Evolutionary conservation across 2,329 filamentous ascomycete species (phyloP).

Genomic region (Pseudocercospora pini-densiflorae): DNA sequence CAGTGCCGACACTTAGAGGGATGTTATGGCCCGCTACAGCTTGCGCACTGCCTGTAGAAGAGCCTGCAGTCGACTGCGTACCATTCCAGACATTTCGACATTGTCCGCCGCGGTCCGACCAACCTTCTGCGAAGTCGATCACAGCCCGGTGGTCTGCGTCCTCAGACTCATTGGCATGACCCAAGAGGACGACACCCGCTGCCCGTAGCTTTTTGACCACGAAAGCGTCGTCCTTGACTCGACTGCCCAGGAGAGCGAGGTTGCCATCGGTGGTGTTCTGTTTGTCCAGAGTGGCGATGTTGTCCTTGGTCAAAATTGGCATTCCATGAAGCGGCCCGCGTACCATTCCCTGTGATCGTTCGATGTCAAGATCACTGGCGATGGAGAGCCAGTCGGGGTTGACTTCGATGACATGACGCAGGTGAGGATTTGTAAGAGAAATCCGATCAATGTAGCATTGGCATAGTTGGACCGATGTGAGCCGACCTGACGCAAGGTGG

Average conservation of each 20-base stretch:
- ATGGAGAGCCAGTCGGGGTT: constrained; percentile 14
- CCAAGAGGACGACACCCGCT: constrained; percentile 23
- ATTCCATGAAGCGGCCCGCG: constrained; percentile 47
- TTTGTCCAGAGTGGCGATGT: constrained; percentile 26
- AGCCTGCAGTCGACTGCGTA: constrained; percentile 15
- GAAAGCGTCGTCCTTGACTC: constrained; percentile 19
- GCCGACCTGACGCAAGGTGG: background rate
- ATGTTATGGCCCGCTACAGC: constrained; percentile 15
- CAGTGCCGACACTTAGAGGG: constrained; percentile 33
- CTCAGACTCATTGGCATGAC: constrained; percentile 25
- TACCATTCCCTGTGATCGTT: constrained; percentile 40
- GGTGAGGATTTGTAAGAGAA: background rate
- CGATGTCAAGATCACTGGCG: constrained; percentile 45
- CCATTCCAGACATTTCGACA: constrained; percentile 17
- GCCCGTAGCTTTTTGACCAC: constrained; percentile 22
- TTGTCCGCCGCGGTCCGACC: constrained; percentile 24
- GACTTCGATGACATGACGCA: constrained; percentile 18
- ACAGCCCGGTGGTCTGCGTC: constrained; percentile 12
- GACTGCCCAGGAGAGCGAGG: constrained; percentile 19
- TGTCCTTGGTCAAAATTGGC: constrained; percentile 45
- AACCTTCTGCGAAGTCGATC: constrained; percentile 15
- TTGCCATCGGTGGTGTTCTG: constrained; percentile 25
- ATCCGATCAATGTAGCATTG: constrained; percentile 15
- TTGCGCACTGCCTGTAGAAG: constrained; percentile 17
- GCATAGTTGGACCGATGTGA: constrained; percentile 11